Percentiles rank a stretch among this genome's conserved stretches.
Evolutionary conservation across 192 early-diverging fungal genomes (phyloP).

Genomic region (Thamnidium elegans): DNA sequence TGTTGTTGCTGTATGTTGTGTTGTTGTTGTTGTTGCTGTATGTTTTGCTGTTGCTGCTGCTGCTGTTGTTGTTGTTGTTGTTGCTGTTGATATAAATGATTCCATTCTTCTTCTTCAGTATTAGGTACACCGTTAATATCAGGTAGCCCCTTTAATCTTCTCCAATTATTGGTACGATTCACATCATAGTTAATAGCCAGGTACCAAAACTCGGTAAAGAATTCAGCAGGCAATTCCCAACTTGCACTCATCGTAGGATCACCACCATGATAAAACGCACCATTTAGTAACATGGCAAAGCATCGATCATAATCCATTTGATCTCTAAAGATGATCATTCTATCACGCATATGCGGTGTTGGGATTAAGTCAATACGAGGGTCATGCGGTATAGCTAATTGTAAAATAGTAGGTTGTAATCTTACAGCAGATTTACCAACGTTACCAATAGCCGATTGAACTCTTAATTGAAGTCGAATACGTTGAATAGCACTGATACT

Average conservation of each 20-base stretch:
- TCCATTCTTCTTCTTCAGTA: not conserved
- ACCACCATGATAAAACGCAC: constrained; percentile 34
- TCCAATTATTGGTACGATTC: constrained; percentile 32
- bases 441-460: constrained; percentile 23
- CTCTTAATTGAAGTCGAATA: constrained; percentile 32
- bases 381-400: constrained; percentile 39
- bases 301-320: constrained; percentile 34
- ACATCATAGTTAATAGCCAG: constrained; percentile 31
- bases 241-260: constrained; percentile 33
- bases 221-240: constrained; percentile 34
- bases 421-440: constrained; percentile 20
- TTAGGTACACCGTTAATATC: constrained; percentile 13
- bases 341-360: constrained; percentile 38
- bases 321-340: constrained; percentile 41
- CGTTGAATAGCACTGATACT: constrained; percentile 30
- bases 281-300: constrained; percentile 29
- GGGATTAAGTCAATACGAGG: constrained; percentile 41
- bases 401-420: constrained; percentile 33
- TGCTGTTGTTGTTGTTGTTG: not conserved
- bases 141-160: constrained; percentile 28
- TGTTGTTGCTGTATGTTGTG: not conserved
- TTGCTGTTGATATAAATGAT: not conserved
- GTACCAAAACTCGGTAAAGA: constrained; percentile 37
- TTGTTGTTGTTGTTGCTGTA: not conserved
- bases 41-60: not conserved